Evolutionary conservation across 495 filamentous ascomycete species (phyloP), one percentile per base, ranked within the genome.

Genomic region (Oidiodendron maius): DNA sequence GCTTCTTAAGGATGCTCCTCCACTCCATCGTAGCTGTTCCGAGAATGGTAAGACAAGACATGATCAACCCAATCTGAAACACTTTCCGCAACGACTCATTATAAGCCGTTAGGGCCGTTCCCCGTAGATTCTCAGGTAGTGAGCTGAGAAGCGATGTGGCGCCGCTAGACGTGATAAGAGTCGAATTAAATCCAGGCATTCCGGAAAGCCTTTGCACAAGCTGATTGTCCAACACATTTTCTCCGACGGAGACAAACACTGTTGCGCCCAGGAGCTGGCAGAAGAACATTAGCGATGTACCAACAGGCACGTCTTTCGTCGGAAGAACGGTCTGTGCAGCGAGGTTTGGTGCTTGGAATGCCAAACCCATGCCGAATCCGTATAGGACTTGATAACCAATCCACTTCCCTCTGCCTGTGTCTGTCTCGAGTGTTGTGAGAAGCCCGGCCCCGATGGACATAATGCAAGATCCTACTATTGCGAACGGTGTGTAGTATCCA

Each of bases 401-500:
- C 84, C 83, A 89, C 18, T 74, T 65, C 6, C 67, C 50, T 23
- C 68, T 68, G 20, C 58, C 55, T 3, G 81, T 78, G 46, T 75
- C 61, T 0, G 68, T 35, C 15, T 69, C 65, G 40, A 85, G 70
- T 1, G 80, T 80, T 0, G 77, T 79, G 22, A 89, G 57, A 15
- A 89, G 62, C 0, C 84, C 85, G 9, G 76, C 66, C 1, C 80
- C 85, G 8, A 81, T 64, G 11, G 76, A 60, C 60, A 75, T 75
- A 38, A 89, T 44, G 10, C 72, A 53, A 1, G 69, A 55, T 3
- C 71, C 68, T 8, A 69, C 45, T 17, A 83, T 61, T 57, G 82
- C 74, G 41, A 75, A 80, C 0, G 82, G 84, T 0, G 73, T 75
- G 60, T 82, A 89, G 62, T 89, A 86, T 30, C 85, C 84, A 10